Base-by-base conservation (phyloP, 139 green algal genomes). In the Tetratostichococcus sp. region DNA sequence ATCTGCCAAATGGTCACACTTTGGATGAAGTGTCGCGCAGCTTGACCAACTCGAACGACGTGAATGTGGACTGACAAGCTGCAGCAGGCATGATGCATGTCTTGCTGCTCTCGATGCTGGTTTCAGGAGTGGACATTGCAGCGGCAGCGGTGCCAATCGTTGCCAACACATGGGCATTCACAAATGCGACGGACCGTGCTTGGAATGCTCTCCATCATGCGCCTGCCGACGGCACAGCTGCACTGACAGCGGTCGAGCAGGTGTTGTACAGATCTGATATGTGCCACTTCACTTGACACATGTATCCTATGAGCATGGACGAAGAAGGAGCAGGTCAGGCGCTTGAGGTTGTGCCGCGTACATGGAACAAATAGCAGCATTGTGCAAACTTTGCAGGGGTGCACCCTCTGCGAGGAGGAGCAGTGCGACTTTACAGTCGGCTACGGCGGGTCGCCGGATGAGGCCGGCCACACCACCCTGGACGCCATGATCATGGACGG, bases 401-500 rank as follows among this genome's bases (percentile, higher is more conserved):
- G 80, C 72, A 70, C 67, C 8, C 30, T 57, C 1, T 92, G 86
- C 68, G 90, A 94, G 80, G 43, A 67, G 30, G 28, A 76, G 35
- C 87, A 89, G 35, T 93, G 90, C 76, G 88, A 93, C 75, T 69
- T 83, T n/a, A 88, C 90, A 1, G 90, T 95, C 4, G 90, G 90
- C 4, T 93, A 72, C 69, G 90, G 88, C 0, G 90, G 90, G 31
- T 85, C 71, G 30, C 90, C 87, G 21, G 88, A 90, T 75, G 89
- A 91, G 73, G 68, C 43, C 28, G 82, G 80, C 4, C 69, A 92
- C 43, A 93, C 88, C 21, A 94, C 88, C 0, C 69, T 94, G 31
- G 90, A 95, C 75, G 90, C 90, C 21, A 74, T 95, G 66, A 78
- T 95, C 35, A 94, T 95, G 78, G 83, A 93, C 59, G 90, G 90